phyloP scores from a whole-genome alignment of 768 basidiomycete species.

The Tubosaeta sp. region DNA sequence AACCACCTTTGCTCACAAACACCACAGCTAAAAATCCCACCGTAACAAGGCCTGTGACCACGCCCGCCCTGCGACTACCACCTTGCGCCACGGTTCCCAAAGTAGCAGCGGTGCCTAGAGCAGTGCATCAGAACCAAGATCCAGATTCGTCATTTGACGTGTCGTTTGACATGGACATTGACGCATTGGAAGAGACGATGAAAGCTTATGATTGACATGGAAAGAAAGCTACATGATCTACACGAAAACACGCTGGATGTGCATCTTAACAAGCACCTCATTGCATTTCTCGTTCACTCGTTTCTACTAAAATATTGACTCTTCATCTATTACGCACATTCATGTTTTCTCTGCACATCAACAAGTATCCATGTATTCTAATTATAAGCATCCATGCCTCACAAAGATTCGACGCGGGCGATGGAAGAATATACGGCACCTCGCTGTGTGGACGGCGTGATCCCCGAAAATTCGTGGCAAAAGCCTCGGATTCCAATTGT shows the following conservation, averaged over 20 bases:
- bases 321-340: constrained; percentile 5
- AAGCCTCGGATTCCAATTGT: too few species aligned
- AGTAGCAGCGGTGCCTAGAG: not conserved
- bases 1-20: constrained; percentile 22
- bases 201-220: constrained; percentile 25
- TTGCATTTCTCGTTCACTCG: not conserved
- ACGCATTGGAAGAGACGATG: constrained; percentile 30
- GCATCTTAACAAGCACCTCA: not conserved
- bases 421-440: not conserved
- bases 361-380: not conserved
- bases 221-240: not conserved
- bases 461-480: too few species aligned
- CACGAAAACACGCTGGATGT: not conserved
- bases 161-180: constrained; percentile 28
- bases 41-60: not conserved
- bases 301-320: not conserved
- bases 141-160: constrained; percentile 31
- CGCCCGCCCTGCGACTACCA: not conserved
- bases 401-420: not conserved
- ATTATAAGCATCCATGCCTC: not conserved
- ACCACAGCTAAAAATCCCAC: constrained; percentile 1
- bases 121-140: constrained; percentile 7
- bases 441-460: not conserved
- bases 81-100: not conserved
- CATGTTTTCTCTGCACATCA: constrained; percentile 1